These are phyloP conservation scores for Hymenoscyphus albidus DNA, from an alignment of 2,329 filamentous ascomycete species.

Conservation along the genomic window DNA sequence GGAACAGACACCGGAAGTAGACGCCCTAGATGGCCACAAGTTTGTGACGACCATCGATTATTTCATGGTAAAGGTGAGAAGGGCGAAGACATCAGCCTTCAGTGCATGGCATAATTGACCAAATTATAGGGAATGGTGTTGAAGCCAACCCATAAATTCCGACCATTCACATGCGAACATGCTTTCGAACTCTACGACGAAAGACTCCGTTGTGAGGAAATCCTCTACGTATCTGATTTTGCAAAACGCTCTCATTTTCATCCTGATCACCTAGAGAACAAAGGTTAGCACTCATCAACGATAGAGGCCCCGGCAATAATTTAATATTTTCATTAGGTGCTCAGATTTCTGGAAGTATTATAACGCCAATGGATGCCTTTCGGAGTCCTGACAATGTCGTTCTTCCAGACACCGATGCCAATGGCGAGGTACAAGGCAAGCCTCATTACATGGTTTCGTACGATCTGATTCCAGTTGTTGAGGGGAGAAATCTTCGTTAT, in stretches of 20 bases:
- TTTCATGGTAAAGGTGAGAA: neutral
- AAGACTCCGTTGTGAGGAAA: conserved; percentile 11
- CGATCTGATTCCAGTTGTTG: conserved; percentile 9
- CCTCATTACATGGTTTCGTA: conserved; percentile 11
- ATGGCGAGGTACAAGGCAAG: neutral
- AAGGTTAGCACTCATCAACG: neutral
- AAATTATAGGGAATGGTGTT: neutral
- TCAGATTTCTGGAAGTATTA: neutral
- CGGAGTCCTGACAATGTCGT: neutral
- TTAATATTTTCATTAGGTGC: neutral
- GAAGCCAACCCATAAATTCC: neutral
- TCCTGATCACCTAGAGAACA: conserved; percentile 3
- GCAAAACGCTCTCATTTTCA: conserved; percentile 10
- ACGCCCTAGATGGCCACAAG: conserved; percentile 7
- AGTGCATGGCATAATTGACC: neutral
- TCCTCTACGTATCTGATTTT: conserved; percentile 9
- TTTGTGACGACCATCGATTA: conserved; percentile 13
- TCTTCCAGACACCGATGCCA: neutral
- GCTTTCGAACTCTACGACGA: neutral
- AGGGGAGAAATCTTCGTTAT: conserved; percentile 12
- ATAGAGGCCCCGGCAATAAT: neutral
- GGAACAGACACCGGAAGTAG: neutral
- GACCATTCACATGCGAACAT: neutral
- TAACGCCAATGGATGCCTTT: neutral
- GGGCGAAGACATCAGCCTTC: no score